Conservation (phyloP, 2,329 filamentous ascomycete genomes). For the Aspergillus fischeri region DNA sequence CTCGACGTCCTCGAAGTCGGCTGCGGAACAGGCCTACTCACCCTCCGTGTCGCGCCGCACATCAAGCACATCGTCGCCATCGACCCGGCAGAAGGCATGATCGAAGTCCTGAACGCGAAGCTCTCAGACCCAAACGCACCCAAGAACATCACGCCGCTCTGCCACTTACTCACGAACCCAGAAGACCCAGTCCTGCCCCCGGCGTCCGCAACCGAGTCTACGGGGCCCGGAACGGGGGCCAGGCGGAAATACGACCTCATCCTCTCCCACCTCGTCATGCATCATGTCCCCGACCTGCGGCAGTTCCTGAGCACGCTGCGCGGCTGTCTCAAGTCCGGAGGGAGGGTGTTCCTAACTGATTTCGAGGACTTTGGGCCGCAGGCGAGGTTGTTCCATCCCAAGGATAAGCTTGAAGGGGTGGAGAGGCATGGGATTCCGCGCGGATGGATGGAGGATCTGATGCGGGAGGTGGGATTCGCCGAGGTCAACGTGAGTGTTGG, state of each 20-base stretch:
- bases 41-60: slow-evolving; percentile 47
- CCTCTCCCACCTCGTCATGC: slow-evolving; percentile 52
- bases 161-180: slow-evolving; percentile 47
- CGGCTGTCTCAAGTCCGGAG: slow-evolving; percentile 47
- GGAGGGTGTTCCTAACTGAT: slow-evolving; percentile 52
- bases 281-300: slow-evolving; percentile 50
- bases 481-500: slow-evolving; percentile 47
- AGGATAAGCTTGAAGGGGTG: slow-evolving; percentile 50
- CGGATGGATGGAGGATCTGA: slow-evolving; percentile 38
- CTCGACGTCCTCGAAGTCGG: slow-evolving; percentile 54
- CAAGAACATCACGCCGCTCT: slow-evolving; percentile 46
- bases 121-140: slow-evolving; percentile 26
- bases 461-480: slow-evolving; percentile 47
- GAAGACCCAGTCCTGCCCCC: slow-evolving; percentile 44
- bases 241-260: slow-evolving; percentile 49
- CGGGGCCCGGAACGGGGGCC: slow-evolving; percentile 18
- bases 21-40: slow-evolving; percentile 55
- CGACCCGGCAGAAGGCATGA: slow-evolving; percentile 54
- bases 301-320: slow-evolving; percentile 44
- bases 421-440: slow-evolving; percentile 51
- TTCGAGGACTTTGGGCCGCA: slow-evolving; percentile 55
- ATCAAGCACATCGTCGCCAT: slow-evolving; percentile 49
- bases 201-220: slow-evolving; percentile 22
- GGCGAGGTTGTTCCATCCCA: slow-evolving; percentile 51
- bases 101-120: slow-evolving; percentile 48